A percentile compares a stretch with the other conserved stretches of the same genome.
Evolutionary conservation across 2,329 filamentous ascomycete species (phyloP).

Genomic region (Capronia epimyces): DNA sequence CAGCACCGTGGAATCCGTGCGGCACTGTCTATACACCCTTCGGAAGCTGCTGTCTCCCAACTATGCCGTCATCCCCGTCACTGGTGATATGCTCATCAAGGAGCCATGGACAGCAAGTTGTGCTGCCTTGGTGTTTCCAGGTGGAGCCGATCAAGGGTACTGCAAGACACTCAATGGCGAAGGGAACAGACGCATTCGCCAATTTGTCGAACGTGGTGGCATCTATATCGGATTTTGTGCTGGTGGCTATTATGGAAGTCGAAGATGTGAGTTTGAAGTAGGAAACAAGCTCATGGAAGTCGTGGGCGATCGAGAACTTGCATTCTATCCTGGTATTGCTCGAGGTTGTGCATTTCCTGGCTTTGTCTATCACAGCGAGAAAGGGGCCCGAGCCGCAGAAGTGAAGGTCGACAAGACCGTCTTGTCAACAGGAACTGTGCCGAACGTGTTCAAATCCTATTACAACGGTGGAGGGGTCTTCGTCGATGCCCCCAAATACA

Average conservation of each 20-base stretch:
- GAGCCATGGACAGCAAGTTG: slow-evolving; percentile 89
- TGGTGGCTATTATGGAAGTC: slow-evolving; percentile 82
- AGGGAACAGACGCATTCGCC: slow-evolving; percentile 76
- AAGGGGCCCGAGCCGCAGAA: slow-evolving; percentile 67
- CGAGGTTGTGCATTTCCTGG: slow-evolving; percentile 81
- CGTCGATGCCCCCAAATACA: slow-evolving; percentile 64
- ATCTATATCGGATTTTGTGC: slow-evolving; percentile 88
- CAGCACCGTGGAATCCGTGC: slow-evolving; percentile 79
- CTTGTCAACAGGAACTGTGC: slow-evolving; percentile 51
- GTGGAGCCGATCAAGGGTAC: slow-evolving; percentile 89
- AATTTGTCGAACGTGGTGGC: slow-evolving; percentile 81
- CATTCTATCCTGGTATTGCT: slow-evolving; percentile 81
- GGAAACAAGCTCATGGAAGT: slow-evolving; percentile 78
- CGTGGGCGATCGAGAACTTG: slow-evolving; percentile 74
- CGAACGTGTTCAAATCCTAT: slow-evolving; percentile 66
- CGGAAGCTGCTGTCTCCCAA: slow-evolving; percentile 79
- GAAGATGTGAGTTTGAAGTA: slow-evolving; percentile 84
- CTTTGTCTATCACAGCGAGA: slow-evolving; percentile 86
- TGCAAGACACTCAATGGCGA: slow-evolving; percentile 80
- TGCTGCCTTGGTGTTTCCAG: slow-evolving; percentile 83
- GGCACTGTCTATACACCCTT: slow-evolving; percentile 81
- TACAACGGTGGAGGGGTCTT: slow-evolving; percentile 96
- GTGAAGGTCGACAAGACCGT: slow-evolving; percentile 59
- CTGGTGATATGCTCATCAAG: slow-evolving; percentile 70
- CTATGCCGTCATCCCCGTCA: slow-evolving; percentile 87